Base-by-base conservation (phyloP, 805 yeast genomes). In the Saccharomycopsis babjevae region DNA sequence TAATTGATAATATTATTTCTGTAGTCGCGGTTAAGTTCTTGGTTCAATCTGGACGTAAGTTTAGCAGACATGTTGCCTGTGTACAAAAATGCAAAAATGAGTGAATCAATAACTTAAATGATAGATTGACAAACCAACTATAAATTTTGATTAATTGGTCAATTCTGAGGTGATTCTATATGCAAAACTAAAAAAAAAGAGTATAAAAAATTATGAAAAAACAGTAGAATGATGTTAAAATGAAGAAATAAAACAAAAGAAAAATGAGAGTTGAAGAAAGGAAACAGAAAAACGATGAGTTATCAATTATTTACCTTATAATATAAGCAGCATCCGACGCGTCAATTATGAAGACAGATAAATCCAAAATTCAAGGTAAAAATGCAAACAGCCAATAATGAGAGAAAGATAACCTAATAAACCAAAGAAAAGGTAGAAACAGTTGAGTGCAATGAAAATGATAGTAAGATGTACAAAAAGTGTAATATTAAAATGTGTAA, bases 1-100 rank as follows among this genome's bases (percentile, higher is more conserved):
- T 58, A 59, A 8, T 54, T 43, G 39, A 42, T 28, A 22, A 62
- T 62, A 16, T 58, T 63, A 13, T 18, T 8, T 34, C 54, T 43
- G 59, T 62, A 62, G 13, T 39, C 30, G 34, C 39, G n/a, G 22
- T 30, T 40, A 18, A 56, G 20, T 18, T 56, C 52, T 13, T 32
- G 32, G n/a, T 56, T 60, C 55, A 60, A 34, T 28, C 62, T 52
- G n/a, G 52, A 46, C 2, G 32, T 22, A 16, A 46, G 52, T 13
- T 52, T 32, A 11, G 50, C 32, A n/a, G 46, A 38, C 36, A 32
- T n/a, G 13, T 39, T 52, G 13, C 8, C 30, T 40, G 40, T 20
- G 32, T 46, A 4, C 6, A 15, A n/a, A 22, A 25, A 46, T 46
- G 52, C 52, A 46, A 25, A 18, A 46, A 16, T 22, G 32, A 46